Conservation (phyloP, 768 basidiomycete genomes). For the Podaxis mareebaensis region DNA sequence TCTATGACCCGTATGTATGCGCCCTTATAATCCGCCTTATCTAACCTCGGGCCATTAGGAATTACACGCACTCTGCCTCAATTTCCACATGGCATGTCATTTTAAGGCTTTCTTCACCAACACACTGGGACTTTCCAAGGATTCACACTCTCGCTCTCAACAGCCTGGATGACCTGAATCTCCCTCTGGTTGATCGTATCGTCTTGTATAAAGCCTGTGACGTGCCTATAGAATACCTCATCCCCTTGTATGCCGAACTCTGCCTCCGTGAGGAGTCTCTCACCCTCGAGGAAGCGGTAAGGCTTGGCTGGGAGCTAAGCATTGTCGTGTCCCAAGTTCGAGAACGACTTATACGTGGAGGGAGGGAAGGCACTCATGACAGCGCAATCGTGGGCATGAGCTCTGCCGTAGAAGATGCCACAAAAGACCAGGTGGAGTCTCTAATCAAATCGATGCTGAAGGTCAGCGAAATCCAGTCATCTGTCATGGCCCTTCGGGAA, state of each 20-base stretch:
- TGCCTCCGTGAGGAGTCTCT: constrained; percentile 53
- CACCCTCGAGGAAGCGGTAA: constrained; percentile 50
- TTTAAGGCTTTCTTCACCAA: constrained; percentile 1
- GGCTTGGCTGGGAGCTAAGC: constrained; percentile 55
- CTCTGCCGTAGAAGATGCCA: not conserved
- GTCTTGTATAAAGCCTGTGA: constrained; percentile 52
- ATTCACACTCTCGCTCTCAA: constrained; percentile 54
- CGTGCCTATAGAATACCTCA: constrained; percentile 47
- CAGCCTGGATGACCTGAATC: constrained; percentile 44
- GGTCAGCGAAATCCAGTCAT: not conserved
- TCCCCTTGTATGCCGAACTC: constrained; percentile 53
- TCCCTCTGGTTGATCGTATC: constrained; percentile 55
- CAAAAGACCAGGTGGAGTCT: not conserved
- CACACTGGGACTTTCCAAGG: constrained; percentile 53
- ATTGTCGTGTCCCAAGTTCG: constrained; percentile 24
- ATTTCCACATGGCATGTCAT: constrained; percentile 9
- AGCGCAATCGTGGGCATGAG: not conserved
- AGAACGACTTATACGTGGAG: constrained; percentile 3
- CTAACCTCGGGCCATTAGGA: constrained; percentile 20
- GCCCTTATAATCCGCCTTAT: not conserved
- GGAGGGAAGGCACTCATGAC: not conserved
- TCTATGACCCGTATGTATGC: constrained; percentile 58
- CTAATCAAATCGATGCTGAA: constrained; percentile 9
- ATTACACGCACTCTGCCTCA: constrained; percentile 23
- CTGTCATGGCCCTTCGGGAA: not conserved